A percentile compares a stretch with the other conserved stretches of the same genome.
Evolutionary conservation across 2,329 filamentous ascomycete genomes (phyloP).

Genomic region (Penicillium sp.): DNA sequence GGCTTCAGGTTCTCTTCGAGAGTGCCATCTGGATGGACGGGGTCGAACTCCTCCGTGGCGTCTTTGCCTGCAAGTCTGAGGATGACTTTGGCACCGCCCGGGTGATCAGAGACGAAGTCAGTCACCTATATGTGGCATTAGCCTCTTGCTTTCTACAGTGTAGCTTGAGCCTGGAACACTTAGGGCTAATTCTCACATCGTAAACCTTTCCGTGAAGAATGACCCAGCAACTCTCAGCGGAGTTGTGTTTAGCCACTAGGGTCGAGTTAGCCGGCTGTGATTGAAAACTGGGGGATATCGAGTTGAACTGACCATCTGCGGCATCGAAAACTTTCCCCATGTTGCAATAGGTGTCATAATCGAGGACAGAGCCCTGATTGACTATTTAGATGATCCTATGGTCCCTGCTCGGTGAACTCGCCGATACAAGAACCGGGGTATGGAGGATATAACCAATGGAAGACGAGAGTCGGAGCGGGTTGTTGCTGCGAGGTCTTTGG

Average conservation of each 20-base stretch:
- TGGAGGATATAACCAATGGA: neutral
- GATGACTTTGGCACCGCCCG: slow-evolving; percentile 82
- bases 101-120: slow-evolving; percentile 79
- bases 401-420: neutral
- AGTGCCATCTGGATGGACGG: slow-evolving; percentile 84
- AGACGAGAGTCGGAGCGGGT: too few relatives aligned
- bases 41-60: slow-evolving; percentile 92
- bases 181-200: slow-evolving; percentile 55
- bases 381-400: neutral
- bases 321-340: slow-evolving; percentile 66
- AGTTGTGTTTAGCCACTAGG: slow-evolving; percentile 80
- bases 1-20: slow-evolving; percentile 78
- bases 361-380: neutral
- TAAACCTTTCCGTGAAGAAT: slow-evolving; percentile 91
- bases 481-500: too few relatives aligned
- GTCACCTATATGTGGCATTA: slow-evolving; percentile 48
- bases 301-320: slow-evolving; percentile 41
- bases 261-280: slow-evolving; percentile 7
- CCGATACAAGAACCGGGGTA: neutral
- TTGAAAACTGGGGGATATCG: slow-evolving; percentile 8
- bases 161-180: neutral
- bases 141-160: neutral
- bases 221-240: slow-evolving; percentile 84
- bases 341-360: neutral
- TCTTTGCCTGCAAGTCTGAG: slow-evolving; percentile 83